phyloP scores from a whole-genome alignment of 1,139 yeast genomes.

The Nakaseomyces bracarensis region DNA sequence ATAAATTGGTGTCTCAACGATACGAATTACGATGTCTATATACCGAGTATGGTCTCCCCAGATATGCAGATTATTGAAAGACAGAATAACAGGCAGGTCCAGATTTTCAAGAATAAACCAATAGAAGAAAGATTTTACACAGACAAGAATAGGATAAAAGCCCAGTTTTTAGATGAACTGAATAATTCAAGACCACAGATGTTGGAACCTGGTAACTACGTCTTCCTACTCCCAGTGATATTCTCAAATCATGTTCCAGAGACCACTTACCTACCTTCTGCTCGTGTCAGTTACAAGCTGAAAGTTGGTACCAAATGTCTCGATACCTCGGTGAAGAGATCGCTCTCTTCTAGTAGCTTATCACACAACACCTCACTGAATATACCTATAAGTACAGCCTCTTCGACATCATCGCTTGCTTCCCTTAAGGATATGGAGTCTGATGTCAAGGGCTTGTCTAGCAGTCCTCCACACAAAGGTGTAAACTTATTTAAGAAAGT shows the following conservation, averaged over 20 bases:
- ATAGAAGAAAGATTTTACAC: slow-evolving; percentile 17
- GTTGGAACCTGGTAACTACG: slow-evolving; percentile 58
- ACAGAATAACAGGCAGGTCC: slow-evolving; percentile 15
- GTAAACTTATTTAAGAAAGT: slow-evolving; percentile 20
- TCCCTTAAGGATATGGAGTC: slow-evolving; percentile 12
- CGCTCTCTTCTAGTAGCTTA: slow-evolving; percentile 4
- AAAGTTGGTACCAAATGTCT: slow-evolving; percentile 20
- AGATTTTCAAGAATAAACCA: slow-evolving; percentile 16
- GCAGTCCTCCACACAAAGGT: slow-evolving; percentile 9
- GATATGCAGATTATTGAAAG: slow-evolving; percentile 24
- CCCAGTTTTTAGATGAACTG: slow-evolving; percentile 13
- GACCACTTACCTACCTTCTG: slow-evolving; percentile 47
- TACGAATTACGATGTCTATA: slow-evolving; percentile 42
- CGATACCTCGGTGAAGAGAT: neutral
- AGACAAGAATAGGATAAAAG: slow-evolving; percentile 17
- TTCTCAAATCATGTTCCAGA: slow-evolving; percentile 71
- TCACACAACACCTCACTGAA: slow-evolving; percentile 4
- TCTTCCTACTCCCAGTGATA: slow-evolving; percentile 63
- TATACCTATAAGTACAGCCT: neutral
- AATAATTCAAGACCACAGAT: slow-evolving; percentile 11
- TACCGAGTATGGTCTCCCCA: slow-evolving; percentile 29
- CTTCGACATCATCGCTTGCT: slow-evolving; percentile 5
- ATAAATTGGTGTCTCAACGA: slow-evolving; percentile 41
- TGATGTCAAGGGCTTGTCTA: slow-evolving; percentile 5
- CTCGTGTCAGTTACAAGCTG: slow-evolving; percentile 28